Evolutionary conservation across 495 filamentous ascomycete species (phyloP), one percentile per base, ranked within the genome.

Genomic region (Talaromyces liani): DNA sequence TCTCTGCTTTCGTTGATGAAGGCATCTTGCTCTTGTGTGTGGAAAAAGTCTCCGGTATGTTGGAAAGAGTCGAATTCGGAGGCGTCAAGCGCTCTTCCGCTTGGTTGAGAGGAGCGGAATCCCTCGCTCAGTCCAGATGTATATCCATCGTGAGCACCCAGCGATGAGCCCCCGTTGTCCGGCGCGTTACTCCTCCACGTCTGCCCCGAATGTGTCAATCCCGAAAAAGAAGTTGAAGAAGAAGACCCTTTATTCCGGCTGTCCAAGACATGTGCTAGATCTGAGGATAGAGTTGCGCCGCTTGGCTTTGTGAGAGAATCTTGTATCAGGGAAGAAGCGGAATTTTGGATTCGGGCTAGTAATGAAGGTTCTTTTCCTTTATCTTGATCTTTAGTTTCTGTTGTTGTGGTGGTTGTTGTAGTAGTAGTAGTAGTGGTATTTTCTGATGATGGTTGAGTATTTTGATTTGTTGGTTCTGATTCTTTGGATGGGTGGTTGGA

Each of bases 301-400:
- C 62, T 25, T 1, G 69, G 61, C 9, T 65, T 58, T 33, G 70
- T 67, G 63, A 78, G 67, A 4, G 70, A 71, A 64, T 73, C 72
- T 62, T 68, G 69, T 10, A 75, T 75, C 39, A 79, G 70, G 0
- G 65, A 65, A 5, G 73, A 61, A 0, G 77, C 77, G 20, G 77
- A 80, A 60, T 59, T 67, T 60, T 80, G 76, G 65, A 80, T 71
- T 58, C 76, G 73, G 59, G 55, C 58, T 64, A 73, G 68, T 9
- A 78, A 4, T 6, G 45, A 49, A 3, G 45, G 18, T 49, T 49
- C n/a, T 49, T 18, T 7, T 9, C 2, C n/a, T 12, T 49, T 49
- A 20, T 58, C 9, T 20, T 39, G 12, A 29, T 18, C 39, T 14
- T 1, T 10, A 1, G 56, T 34, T 5, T 1, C 4, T 27, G 27